Evolutionary conservation across 352 stramenopile species (phyloP).

Genomic region (Pythium monospermum): DNA sequence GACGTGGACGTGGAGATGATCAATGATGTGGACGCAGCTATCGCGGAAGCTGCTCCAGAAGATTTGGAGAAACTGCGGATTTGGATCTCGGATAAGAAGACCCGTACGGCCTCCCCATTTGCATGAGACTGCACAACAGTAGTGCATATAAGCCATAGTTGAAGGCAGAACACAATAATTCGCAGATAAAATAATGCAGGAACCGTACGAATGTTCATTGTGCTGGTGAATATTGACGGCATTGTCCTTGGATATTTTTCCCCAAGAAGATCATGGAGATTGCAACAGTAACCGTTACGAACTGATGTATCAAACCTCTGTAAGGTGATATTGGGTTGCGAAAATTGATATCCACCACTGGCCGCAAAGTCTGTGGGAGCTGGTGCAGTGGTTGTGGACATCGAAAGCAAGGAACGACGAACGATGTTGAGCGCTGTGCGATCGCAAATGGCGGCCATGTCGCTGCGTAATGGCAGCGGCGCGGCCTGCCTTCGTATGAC

Average conservation of each 20-base stretch:
- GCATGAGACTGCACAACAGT: slow-evolving; percentile 12
- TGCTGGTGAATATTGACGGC: no score
- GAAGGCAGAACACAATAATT: no score
- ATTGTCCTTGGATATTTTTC: no score
- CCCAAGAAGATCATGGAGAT: not conserved
- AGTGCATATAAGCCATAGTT: not conserved
- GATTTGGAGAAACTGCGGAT: slow-evolving; percentile 80
- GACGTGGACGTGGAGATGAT: no score
- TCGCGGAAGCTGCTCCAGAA: slow-evolving; percentile 17
- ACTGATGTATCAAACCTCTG: not conserved
- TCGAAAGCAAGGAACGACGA: slow-evolving; percentile 2
- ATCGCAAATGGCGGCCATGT: slow-evolving; percentile 50
- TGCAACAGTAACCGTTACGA: not conserved
- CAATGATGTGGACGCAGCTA: no score
- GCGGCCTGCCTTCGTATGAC: slow-evolving; percentile 14
- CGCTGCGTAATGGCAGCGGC: slow-evolving; percentile 41
- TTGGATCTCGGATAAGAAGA: slow-evolving; percentile 86
- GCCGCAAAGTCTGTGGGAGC: not conserved
- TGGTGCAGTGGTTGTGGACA: not conserved
- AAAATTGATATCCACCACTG: not conserved
- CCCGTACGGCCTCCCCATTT: slow-evolving; percentile 71
- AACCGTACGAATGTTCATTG: no score
- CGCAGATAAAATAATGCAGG: no score
- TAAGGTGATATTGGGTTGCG: not conserved
- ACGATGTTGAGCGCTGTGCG: slow-evolving; percentile 56